These are phyloP conservation scores for Saccharomyces hybrid DNA, from an alignment of 1,139 yeast species.

Conservation along the genomic window DNA sequence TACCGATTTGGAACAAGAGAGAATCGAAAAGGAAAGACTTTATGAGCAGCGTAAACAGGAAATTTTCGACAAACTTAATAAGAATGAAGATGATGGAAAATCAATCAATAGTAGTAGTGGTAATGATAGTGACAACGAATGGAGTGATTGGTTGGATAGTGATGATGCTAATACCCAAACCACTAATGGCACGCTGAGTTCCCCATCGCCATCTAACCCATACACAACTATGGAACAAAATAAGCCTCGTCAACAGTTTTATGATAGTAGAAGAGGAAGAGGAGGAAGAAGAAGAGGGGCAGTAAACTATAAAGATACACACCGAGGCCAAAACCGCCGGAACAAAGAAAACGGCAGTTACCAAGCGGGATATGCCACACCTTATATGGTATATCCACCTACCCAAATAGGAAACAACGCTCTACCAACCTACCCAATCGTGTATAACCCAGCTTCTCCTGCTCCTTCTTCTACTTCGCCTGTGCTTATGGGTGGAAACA, in stretches of 20 bases:
- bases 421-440: neutral
- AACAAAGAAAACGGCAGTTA: slow-evolving; percentile 2
- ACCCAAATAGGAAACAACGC: neutral
- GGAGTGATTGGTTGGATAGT: neutral
- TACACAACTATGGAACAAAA: neutral
- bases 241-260: neutral
- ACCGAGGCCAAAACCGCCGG: slow-evolving; percentile 2
- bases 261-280: neutral
- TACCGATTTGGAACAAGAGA: slow-evolving; percentile 13
- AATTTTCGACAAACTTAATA: slow-evolving; percentile 14
- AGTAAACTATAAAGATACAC: neutral
- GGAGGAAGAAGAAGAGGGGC: slow-evolving; percentile 1
- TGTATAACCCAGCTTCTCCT: neutral
- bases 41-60: slow-evolving; percentile 20
- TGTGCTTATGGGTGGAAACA: neutral
- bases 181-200: slow-evolving; percentile 3
- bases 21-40: slow-evolving; percentile 14
- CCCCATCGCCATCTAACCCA: slow-evolving; percentile 4
- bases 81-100: slow-evolving; percentile 2
- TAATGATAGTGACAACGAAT: neutral
- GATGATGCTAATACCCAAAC: neutral
- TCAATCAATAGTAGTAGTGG: neutral
- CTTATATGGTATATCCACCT: slow-evolving; percentile 15
- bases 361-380: slow-evolving; percentile 7
- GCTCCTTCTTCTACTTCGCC: neutral